phyloP scores from a whole-genome alignment of 2,329 filamentous ascomycete species.

The Penicillium sp. region DNA sequence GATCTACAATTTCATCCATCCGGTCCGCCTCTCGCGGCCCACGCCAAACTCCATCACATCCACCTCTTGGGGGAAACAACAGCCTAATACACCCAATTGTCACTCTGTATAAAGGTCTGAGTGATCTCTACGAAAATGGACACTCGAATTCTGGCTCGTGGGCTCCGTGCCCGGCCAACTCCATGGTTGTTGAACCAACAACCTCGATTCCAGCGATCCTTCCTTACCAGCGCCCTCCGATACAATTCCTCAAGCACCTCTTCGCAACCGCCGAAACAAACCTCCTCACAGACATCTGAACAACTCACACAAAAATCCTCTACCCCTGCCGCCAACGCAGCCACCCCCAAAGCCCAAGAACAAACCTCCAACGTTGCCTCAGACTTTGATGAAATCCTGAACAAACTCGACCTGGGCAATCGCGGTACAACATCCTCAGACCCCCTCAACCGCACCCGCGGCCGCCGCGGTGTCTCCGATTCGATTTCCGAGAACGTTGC shows the following conservation, averaged over 20 bases:
- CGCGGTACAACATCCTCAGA: conserved; percentile 9
- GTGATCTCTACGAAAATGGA: conserved; percentile 32
- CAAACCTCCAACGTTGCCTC: conserved; percentile 17
- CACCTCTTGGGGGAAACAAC: not conserved
- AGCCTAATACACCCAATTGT: conserved; percentile 4
- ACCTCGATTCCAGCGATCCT: conserved; percentile 21
- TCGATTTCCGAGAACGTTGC: conserved; percentile 28
- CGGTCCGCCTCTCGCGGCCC: conserved; percentile 10
- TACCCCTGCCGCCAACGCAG: conserved; percentile 2
- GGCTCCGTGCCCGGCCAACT: conserved; percentile 38
- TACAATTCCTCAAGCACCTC: conserved; percentile 28
- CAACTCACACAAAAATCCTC: not conserved
- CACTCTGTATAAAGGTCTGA: not conserved
- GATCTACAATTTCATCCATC: conserved; percentile 31
- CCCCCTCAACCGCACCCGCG: not conserved
- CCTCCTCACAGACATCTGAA: conserved; percentile 7
- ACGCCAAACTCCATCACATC: conserved; percentile 9
- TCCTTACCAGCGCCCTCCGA: conserved; percentile 24
- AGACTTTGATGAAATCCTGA: conserved; percentile 39
- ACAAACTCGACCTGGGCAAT: conserved; percentile 35
- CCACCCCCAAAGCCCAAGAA: conserved; percentile 10
- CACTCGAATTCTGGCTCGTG: conserved; percentile 34
- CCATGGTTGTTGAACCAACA: conserved; percentile 30
- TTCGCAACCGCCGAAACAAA: conserved; percentile 4
- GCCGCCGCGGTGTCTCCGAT: conserved; percentile 16